phyloP scores from a whole-genome alignment of 352 stramenopile genomes.

The Peronosclerospora sorghi region DNA sequence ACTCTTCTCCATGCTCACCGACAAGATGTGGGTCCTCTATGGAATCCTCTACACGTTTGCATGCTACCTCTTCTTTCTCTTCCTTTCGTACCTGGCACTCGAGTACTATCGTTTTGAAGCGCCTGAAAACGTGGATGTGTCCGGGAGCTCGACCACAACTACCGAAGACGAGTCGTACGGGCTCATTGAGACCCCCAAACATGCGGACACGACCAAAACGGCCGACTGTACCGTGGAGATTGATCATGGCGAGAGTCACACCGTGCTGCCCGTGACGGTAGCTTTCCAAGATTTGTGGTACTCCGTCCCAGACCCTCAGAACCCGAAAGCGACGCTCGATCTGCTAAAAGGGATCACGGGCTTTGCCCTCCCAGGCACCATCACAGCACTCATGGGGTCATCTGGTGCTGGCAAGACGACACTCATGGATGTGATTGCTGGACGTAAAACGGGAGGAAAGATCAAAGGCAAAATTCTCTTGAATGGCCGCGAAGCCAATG shows the following conservation, averaged over 20 bases:
- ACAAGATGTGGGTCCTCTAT: not conserved
- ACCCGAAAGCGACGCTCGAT: not conserved
- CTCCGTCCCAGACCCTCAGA: not conserved
- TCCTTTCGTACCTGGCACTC: not conserved
- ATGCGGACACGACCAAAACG: not conserved
- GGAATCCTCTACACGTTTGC: not conserved
- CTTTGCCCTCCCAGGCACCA: not conserved
- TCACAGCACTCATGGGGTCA: not conserved
- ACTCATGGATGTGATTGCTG: not conserved
- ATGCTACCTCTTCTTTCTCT: not conserved
- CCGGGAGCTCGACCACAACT: not conserved
- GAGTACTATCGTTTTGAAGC: not conserved
- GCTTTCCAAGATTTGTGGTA: conserved; percentile 1
- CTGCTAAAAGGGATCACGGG: not conserved
- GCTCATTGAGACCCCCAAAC: not conserved
- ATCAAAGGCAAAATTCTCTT: not conserved
- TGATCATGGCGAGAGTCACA: not conserved
- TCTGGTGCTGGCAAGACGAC: conserved; percentile 1
- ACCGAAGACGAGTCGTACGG: not conserved
- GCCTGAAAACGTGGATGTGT: not conserved
- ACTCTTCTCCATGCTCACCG: not conserved
- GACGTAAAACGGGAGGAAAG: not conserved
- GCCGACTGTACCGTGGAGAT: not conserved
- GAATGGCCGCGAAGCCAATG: not conserved
- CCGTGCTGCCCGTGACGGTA: not conserved